Evolutionary conservation across 805 yeast species (phyloP).

Genomic region (Myxozyma neglecta): DNA sequence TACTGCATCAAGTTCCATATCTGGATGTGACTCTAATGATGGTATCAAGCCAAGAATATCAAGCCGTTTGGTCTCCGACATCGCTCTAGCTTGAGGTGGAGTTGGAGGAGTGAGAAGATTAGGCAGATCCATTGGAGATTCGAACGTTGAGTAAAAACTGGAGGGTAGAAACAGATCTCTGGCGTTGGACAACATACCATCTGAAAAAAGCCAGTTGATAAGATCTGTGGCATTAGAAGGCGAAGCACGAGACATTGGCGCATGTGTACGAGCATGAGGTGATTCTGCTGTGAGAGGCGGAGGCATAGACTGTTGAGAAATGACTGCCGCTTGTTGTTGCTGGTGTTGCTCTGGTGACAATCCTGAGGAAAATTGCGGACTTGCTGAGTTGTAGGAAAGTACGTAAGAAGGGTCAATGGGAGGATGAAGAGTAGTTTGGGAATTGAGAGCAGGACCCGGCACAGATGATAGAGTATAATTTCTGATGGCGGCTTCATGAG

Average conservation of each 20-base stretch:
- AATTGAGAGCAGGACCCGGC: too few relatives aligned
- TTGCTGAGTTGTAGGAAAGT: not conserved
- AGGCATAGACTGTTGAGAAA: constrained; percentile 2
- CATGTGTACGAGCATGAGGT: not conserved
- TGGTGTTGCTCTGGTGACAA: not conserved
- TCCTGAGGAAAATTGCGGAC: not conserved
- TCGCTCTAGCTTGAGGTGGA: constrained; percentile 34
- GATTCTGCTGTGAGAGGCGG: not conserved
- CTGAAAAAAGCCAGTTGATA: constrained; percentile 43
- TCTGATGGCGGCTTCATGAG: too few relatives aligned
- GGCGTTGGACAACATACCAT: constrained; percentile 38
- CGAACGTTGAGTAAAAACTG: constrained; percentile 31
- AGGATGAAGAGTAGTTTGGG: not conserved
- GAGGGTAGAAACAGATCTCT: constrained; percentile 36
- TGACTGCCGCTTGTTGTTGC: not conserved
- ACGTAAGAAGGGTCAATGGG: not conserved
- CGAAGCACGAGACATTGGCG: not conserved
- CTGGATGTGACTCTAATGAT: constrained; percentile 43
- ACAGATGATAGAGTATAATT: too few relatives aligned
- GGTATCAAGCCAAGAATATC: constrained; percentile 35
- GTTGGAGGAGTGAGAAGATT: constrained; percentile 43
- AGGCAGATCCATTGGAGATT: constrained; percentile 45
- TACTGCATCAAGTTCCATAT: constrained; percentile 39
- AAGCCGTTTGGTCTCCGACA: constrained; percentile 39
- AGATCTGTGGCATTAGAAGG: constrained; percentile 33